These are phyloP conservation scores for Aspergillus ibericus DNA, from an alignment of 2,329 filamentous ascomycete genomes.

Conservation along the genomic window DNA sequence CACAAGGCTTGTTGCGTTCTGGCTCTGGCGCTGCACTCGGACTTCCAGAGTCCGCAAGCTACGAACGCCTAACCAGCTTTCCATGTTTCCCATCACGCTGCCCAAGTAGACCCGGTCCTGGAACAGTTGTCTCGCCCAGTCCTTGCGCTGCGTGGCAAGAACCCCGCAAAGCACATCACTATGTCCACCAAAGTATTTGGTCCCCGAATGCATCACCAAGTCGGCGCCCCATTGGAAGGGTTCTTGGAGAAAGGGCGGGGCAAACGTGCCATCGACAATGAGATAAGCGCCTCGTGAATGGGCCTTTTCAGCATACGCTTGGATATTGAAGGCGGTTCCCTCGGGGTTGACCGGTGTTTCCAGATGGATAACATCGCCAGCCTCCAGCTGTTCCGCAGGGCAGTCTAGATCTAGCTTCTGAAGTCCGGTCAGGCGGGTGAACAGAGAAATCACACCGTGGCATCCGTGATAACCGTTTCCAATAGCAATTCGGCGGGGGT, in stretches of 20 bases:
- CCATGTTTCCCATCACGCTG: slow-evolving; percentile 81
- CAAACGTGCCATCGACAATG: slow-evolving; percentile 89
- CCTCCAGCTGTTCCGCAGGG: slow-evolving; percentile 62
- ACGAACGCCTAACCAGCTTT: slow-evolving; percentile 87
- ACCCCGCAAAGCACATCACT: slow-evolving; percentile 91
- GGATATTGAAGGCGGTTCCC: slow-evolving; percentile 75
- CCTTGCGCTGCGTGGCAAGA: slow-evolving; percentile 61
- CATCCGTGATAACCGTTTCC: slow-evolving; percentile 89
- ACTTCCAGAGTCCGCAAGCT: slow-evolving; percentile 84
- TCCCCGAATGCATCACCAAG: slow-evolving; percentile 86
- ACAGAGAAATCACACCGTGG: slow-evolving; percentile 75
- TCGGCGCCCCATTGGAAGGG: slow-evolving; percentile 82
- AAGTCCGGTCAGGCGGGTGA: slow-evolving; percentile 74
- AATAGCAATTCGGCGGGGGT: slow-evolving; percentile 80
- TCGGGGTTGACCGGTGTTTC: slow-evolving; percentile 94
- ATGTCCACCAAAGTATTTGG: slow-evolving; percentile 96
- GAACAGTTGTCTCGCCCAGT: slow-evolving; percentile 62
- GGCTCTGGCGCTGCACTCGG: slow-evolving; percentile 73
- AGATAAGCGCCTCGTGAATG: slow-evolving; percentile 71
- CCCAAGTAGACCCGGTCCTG: slow-evolving; percentile 76
- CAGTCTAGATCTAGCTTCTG: slow-evolving; percentile 71
- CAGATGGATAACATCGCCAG: slow-evolving; percentile 83
- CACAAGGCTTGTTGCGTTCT: slow-evolving; percentile 69
- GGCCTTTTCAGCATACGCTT: slow-evolving; percentile 69
- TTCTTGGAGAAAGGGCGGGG: slow-evolving; percentile 82